These are phyloP conservation scores for Nakaseomyces glabratus DNA, from an alignment of 1,139 yeast genomes.

Conservation along the genomic window DNA sequence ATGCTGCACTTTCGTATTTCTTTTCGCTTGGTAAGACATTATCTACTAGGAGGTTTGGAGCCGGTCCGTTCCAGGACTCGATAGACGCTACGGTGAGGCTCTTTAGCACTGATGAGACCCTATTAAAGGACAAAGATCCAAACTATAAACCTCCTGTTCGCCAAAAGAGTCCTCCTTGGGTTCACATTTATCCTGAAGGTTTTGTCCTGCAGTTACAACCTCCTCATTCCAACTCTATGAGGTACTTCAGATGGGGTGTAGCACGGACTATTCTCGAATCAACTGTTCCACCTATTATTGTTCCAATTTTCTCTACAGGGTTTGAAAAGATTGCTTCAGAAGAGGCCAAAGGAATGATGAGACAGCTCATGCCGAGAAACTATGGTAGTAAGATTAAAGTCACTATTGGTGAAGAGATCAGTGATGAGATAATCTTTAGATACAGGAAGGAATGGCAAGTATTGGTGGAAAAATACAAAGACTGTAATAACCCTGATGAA, in stretches of 20 bases:
- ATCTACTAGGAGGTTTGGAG: constrained; percentile 80
- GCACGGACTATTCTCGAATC: constrained; percentile 75
- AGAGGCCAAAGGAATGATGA: constrained; percentile 45
- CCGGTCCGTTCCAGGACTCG: constrained; percentile 86
- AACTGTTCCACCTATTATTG: constrained; percentile 71
- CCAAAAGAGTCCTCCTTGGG: constrained; percentile 69
- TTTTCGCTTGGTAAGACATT: constrained; percentile 84
- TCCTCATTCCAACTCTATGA: constrained; percentile 75
- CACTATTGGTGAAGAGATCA: constrained; percentile 62
- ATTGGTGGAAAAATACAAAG: constrained; percentile 47
- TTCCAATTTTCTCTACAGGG: constrained; percentile 85
- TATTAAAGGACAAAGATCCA: constrained; percentile 8
- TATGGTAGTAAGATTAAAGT: constrained; percentile 61
- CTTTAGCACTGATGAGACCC: constrained; percentile 36
- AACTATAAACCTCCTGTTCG: constrained; percentile 40
- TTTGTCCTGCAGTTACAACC: constrained; percentile 77
- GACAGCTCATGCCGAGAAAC: constrained; percentile 54
- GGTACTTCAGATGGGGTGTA: constrained; percentile 95
- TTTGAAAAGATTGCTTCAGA: constrained; percentile 87
- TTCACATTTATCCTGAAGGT: constrained; percentile 93
- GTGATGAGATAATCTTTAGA: constrained; percentile 47
- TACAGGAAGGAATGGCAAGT: constrained; percentile 63
- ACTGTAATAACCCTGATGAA: constrained; percentile 45
- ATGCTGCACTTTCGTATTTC: constrained; percentile 44
- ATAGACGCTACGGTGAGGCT: constrained; percentile 82